Conservation (phyloP, 352 stramenopile species). For the Halophytophthora batemanensis region DNA sequence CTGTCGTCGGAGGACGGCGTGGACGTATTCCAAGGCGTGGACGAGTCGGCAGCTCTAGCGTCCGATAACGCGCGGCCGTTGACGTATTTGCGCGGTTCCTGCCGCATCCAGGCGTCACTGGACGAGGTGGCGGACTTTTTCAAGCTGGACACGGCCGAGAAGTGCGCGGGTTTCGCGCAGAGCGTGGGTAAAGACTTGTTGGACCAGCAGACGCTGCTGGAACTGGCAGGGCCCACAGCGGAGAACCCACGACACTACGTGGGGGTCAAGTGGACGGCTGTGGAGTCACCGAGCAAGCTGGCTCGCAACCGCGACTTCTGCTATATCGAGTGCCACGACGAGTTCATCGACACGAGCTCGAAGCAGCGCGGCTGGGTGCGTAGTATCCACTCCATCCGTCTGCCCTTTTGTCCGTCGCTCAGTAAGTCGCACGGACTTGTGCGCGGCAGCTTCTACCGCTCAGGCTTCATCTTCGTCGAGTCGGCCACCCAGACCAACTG, state of each 20-base stretch:
- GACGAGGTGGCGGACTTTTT: conserved; percentile 85
- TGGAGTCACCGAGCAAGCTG: conserved; percentile 74
- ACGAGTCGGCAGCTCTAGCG: conserved; percentile 38
- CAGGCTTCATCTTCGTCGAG: conserved; percentile 79
- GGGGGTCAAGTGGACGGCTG: conserved; percentile 77
- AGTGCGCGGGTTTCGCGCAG: conserved; percentile 64
- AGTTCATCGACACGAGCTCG: conserved; percentile 76
- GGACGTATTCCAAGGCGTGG: conserved; percentile 72
- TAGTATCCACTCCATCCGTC: conserved; percentile 74
- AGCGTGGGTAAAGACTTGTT: conserved; percentile 76
- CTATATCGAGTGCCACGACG: conserved; percentile 82
- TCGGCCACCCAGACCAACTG: conserved; percentile 33
- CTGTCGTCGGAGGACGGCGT: conserved; percentile 67
- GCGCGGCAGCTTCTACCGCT: conserved; percentile 71
- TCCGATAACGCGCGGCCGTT: conserved; percentile 30
- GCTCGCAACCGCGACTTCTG: conserved; percentile 79
- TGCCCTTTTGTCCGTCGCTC: conserved; percentile 66
- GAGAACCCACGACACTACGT: conserved; percentile 85
- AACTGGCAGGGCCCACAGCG: conserved; percentile 50
- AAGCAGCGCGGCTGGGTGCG: conserved; percentile 72
- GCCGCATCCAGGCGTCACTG: conserved; percentile 70
- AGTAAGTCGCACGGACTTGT: conserved; percentile 57
- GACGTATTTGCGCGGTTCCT: conserved; percentile 67
- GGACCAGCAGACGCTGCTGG: conserved; percentile 75
- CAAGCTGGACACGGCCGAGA: conserved; percentile 64